Conservation (phyloP, 306 rosid species). For the Fragaria iinumae region DNA sequence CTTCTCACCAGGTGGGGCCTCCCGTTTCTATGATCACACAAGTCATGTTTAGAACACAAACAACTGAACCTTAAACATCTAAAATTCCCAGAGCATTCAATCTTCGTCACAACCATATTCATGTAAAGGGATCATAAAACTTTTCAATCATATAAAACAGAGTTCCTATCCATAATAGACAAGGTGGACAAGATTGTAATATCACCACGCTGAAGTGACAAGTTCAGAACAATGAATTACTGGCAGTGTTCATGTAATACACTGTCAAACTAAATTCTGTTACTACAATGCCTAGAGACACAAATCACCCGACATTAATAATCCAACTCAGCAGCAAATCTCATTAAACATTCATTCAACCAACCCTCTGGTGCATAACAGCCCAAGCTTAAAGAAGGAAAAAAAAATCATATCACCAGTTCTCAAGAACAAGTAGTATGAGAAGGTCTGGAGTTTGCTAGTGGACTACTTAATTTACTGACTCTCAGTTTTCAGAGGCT, state of each 20-base stretch:
- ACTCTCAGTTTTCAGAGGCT: neutral
- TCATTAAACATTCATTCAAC: neutral
- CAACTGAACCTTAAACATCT: neutral
- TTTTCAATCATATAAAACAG: too few species aligned
- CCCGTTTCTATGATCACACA: conserved; percentile 59
- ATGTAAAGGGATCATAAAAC: too few species aligned
- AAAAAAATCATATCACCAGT: neutral
- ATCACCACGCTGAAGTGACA: neutral
- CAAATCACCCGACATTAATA: neutral
- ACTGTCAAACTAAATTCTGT: neutral
- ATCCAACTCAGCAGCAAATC: neutral
- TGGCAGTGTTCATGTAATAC: neutral
- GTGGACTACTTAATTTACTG: neutral
- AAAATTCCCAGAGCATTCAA: neutral
- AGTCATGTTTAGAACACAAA: neutral
- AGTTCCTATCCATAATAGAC: neutral
- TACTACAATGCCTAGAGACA: neutral
- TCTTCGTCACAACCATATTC: neutral
- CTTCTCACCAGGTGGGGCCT: conserved; percentile 89
- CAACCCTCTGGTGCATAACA: neutral
- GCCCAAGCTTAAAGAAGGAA: neutral
- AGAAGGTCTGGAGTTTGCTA: neutral
- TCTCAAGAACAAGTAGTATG: neutral
- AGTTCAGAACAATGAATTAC: neutral
- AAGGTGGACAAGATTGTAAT: neutral